Base-by-base conservation (phyloP, 768 basidiomycete species). In the Lanmaoa pseudosensibilis region DNA sequence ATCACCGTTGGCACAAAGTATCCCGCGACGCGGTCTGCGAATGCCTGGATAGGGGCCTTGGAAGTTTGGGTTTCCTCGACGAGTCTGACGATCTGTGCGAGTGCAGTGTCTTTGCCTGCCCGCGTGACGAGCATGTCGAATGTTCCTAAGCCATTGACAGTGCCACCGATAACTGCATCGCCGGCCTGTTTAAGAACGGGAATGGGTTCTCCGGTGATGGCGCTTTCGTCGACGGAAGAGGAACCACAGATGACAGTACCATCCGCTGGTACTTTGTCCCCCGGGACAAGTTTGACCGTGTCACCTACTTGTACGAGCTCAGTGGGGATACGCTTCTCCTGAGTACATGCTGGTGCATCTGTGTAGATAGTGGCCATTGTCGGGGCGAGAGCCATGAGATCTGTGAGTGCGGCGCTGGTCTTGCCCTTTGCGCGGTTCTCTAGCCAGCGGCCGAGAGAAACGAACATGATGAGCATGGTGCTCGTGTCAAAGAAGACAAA, bases 11-110 rank as follows among this genome's bases (percentile, higher is more conserved):
- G 97, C 0, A 99, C 95, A 69, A 99, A 98, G 76, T 88, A 88
- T 12, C 97, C 97, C 0, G 97, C 96, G 43, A 97, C 86, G 51
- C 81, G 84, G 73, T 99, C 97, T 4, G 94, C 94, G 72, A 98
- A 97, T 5, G 90, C 92, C 68, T 99, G 97, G 59, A 99, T 98
- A 11, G 97, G 97, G 2, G 97, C 96, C 71, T 98, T 98, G 55
- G 88, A 90, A 4, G 95, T 98, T 74, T 98, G 97, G 1, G 97
- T 97, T 40, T 98, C 94, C 69, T 98, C 95, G 59, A 99, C 97
- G 52, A 98, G 86, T 63, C 86, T 86, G 57, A 98, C 96, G 60
- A 99, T 98, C 74, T 98, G 97, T 4, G 94, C 84, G 11, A 99
- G 81, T 1, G 97, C 94, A 0, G 97, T 98, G 69, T 99, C 94